Percentiles rank a stretch among this genome's conserved stretches.
Conservation (phyloP, 768 basidiomycete species). For the Chlorophyllum brunneum region DNA sequence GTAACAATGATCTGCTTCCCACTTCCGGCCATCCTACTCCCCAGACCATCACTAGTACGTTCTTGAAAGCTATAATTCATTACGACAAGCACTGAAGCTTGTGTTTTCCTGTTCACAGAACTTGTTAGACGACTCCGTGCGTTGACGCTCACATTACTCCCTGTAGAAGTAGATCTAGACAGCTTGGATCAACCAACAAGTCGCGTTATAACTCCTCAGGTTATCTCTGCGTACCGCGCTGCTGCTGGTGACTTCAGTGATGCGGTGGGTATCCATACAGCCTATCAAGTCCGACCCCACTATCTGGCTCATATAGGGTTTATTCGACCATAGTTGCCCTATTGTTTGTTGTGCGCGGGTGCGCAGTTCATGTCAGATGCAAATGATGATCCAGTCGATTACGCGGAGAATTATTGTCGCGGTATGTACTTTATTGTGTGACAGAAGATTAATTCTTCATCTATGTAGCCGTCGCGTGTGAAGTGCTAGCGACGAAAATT, state of each 20-base stretch:
- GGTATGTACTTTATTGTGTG: constrained; percentile 37
- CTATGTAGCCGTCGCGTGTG: constrained; percentile 68
- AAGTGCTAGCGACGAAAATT: constrained; percentile 77
- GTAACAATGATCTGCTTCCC: constrained; percentile 40
- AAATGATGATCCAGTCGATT: constrained; percentile 77
- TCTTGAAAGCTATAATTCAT: constrained; percentile 27
- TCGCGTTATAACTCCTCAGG: constrained; percentile 73
- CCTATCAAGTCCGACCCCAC: constrained; percentile 44
- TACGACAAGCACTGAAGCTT: neutral
- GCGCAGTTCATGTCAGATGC: constrained; percentile 83
- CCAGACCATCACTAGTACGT: constrained; percentile 73
- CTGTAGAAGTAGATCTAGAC: constrained; percentile 15
- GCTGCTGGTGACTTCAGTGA: constrained; percentile 88
- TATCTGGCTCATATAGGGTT: constrained; percentile 81
- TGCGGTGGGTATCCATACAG: constrained; percentile 52
- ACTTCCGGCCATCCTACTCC: constrained; percentile 54
- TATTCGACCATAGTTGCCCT: constrained; percentile 75
- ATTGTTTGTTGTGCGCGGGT: constrained; percentile 72
- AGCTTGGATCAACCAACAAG: constrained; percentile 73
- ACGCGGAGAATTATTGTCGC: constrained; percentile 79
- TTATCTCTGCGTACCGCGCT: constrained; percentile 58
- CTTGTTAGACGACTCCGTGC: constrained; percentile 16
- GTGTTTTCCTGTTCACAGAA: constrained; percentile 5
- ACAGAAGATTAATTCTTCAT: neutral
- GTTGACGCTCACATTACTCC: constrained; percentile 14